Evolutionary conservation across 2,329 filamentous ascomycete genomes (phyloP), one percentile per base, ranked within the genome.

Genomic region (Stemphylium lycopersici): DNA sequence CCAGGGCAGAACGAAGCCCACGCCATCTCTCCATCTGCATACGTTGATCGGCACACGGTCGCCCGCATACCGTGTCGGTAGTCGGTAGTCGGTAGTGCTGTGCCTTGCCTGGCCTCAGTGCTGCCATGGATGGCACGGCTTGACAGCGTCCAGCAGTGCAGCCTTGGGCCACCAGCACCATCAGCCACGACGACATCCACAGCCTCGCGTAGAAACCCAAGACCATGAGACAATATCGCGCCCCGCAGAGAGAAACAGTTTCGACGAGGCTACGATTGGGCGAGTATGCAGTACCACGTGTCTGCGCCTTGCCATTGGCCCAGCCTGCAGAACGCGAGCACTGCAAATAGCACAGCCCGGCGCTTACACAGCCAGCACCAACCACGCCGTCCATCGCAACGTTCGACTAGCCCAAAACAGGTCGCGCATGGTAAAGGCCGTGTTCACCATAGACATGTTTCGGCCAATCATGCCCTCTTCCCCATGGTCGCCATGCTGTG

Each of bases 361-460:
- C 70, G 70, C 67, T 71, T 72, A 66, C 57, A 70, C 51, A 29
- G 48, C 49, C 53, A 66, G 59, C 61, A 61, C 51, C 70, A 73
- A 73, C 69, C 69, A 69, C 58, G 56, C 58, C 49, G 55, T 57
- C 52, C 61, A 58, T 49, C 55, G 55, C 61, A 59, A 54, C 63
- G 67, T 66, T 48, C 55, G 26, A 48, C 58, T 65, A 54, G 50
- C 62, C 63, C 59, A 58, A 67, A 62, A 26, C 49, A 47, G 59
- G 40, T 62, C 61, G 61, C 61, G 52, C 59, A 39, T 52, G 56
- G 49, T 56, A 59, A 43, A 56, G 39, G 57, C 52, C 57, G 56
- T 66, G 59, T 50, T 54, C 48, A 20, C 61, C 40, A 55, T 53
- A 53, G 52, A 44, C 48, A 50, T 41, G 33, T 20, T 26, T 52